phyloP scores from a whole-genome alignment of 2,329 filamentous ascomycete genomes.

The Fusarium guadeloupense region DNA sequence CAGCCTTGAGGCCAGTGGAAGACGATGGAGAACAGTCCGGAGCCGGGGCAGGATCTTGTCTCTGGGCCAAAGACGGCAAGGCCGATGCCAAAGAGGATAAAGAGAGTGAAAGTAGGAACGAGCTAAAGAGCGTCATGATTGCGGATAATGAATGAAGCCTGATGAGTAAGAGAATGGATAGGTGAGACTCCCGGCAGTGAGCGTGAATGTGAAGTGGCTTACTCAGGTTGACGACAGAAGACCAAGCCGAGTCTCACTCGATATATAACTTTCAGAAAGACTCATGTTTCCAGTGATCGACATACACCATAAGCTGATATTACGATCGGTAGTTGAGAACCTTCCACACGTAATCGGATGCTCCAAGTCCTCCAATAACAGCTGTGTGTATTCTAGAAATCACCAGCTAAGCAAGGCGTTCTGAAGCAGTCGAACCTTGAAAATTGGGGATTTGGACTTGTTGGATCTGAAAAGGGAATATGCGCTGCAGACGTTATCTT shows the following conservation, averaged over 20 bases:
- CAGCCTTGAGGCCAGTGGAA: conserved; percentile 8
- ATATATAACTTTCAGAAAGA: not conserved
- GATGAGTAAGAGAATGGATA: conserved; percentile 5
- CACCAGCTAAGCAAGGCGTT: conserved; percentile 15
- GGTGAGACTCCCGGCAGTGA: not conserved
- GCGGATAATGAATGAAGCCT: not conserved
- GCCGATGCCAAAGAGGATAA: conserved; percentile 11
- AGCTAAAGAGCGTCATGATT: conserved; percentile 11
- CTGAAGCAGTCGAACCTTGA: conserved; percentile 12
- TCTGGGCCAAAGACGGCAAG: not conserved
- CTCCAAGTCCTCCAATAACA: conserved; percentile 2
- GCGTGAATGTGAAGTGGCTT: not conserved
- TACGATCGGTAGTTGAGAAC: not conserved
- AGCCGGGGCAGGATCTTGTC: not conserved
- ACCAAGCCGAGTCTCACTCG: not conserved
- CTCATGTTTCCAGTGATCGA: not conserved
- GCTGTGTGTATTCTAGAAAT: not conserved
- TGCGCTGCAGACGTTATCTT: not conserved
- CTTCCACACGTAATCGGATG: conserved; percentile 14
- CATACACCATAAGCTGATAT: not conserved
- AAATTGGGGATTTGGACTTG: conserved; percentile 19
- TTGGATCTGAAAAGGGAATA: conserved; percentile 16
- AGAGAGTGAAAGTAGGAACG: conserved; percentile 1
- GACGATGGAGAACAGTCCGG: conserved; percentile 11
- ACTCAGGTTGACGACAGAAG: too few species aligned